Conservation (phyloP, 306 rosid genomes). For the Cicer bijugum region DNA sequence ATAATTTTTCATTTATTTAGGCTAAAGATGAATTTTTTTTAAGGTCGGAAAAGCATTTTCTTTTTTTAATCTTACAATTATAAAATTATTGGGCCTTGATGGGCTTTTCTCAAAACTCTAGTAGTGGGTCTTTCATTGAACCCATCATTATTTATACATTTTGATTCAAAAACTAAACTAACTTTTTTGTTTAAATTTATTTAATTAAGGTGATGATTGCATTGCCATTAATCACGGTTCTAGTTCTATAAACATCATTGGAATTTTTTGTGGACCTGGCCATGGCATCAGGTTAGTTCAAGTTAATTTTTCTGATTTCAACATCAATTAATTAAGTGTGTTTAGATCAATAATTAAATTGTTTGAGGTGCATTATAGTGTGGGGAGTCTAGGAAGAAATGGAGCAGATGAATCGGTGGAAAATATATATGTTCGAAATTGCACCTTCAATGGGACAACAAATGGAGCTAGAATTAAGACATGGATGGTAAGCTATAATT, state of each 20-base stretch:
- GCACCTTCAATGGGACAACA: slow-evolving; percentile 44
- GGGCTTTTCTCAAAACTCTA: too few relatives aligned
- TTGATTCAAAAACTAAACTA: background rate
- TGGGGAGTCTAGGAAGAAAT: slow-evolving; percentile 57
- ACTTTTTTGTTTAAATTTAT: background rate
- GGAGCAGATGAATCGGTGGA: slow-evolving; percentile 47
- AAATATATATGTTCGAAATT: slow-evolving; percentile 51
- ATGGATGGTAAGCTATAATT: slow-evolving; percentile 40
- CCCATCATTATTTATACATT: too few relatives aligned
- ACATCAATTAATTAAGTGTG: background rate
- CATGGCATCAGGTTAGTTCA: slow-evolving; percentile 58
- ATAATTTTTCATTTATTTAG: too few relatives aligned
- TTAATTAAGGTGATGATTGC: slow-evolving; percentile 59
- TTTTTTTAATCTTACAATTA: too few relatives aligned
- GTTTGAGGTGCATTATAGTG: slow-evolving; percentile 35
- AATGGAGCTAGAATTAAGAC: slow-evolving; percentile 68
- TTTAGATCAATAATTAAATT: background rate
- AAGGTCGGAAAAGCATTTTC: too few relatives aligned
- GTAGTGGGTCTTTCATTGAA: too few relatives aligned
- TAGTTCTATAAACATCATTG: slow-evolving; percentile 38
- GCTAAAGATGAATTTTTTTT: too few relatives aligned
- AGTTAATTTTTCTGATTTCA: background rate
- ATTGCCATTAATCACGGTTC: slow-evolving; percentile 52
- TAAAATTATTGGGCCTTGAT: too few relatives aligned
- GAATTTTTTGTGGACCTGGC: slow-evolving; percentile 60